Percentiles rank a stretch among this genome's conserved stretches.
These are phyloP conservation scores for Penicillium paneum DNA, from an alignment of 2,329 filamentous ascomycete genomes.

Conservation along the genomic window DNA sequence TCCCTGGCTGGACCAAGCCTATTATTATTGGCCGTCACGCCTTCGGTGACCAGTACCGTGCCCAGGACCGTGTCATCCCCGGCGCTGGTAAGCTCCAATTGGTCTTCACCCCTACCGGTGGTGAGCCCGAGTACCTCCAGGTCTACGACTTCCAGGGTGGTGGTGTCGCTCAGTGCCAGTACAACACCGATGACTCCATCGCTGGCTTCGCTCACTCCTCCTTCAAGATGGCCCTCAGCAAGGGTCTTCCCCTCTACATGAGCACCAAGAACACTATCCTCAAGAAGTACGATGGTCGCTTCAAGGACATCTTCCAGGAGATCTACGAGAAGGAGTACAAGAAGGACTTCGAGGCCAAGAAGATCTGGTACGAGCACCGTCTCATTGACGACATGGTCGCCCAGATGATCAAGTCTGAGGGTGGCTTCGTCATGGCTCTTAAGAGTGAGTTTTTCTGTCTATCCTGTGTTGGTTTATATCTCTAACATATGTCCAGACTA, in stretches of 20 bases:
- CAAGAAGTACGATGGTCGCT: conserved; percentile 96
- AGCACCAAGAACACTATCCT: conserved; percentile 99
- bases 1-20: conserved; percentile 97
- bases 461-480: neutral
- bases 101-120: conserved; percentile 81
- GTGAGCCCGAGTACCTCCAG: conserved; percentile 78
- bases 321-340: conserved; percentile 87
- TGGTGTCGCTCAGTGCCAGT: conserved; percentile 90
- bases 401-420: conserved; percentile 99
- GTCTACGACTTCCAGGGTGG: conserved; percentile 85
- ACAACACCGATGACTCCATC: conserved; percentile 98
- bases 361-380: conserved; percentile 99
- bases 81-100: conserved; percentile 87
- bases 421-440: conserved; percentile 94
- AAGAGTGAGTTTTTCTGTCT: conserved; percentile 69
- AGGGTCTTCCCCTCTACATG: conserved; percentile 94
- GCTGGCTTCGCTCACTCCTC: conserved; percentile 89
- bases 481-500: conserved; percentile 63
- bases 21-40: conserved; percentile 99
- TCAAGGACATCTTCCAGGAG: conserved; percentile 99
- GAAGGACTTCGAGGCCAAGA: conserved; percentile 81
- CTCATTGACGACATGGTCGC: conserved; percentile 99
- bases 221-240: conserved; percentile 90
- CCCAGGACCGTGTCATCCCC: conserved; percentile 82
- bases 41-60: conserved; percentile 97